phyloP scores from a whole-genome alignment of 768 basidiomycete species.

The Termitomyces sp. region DNA sequence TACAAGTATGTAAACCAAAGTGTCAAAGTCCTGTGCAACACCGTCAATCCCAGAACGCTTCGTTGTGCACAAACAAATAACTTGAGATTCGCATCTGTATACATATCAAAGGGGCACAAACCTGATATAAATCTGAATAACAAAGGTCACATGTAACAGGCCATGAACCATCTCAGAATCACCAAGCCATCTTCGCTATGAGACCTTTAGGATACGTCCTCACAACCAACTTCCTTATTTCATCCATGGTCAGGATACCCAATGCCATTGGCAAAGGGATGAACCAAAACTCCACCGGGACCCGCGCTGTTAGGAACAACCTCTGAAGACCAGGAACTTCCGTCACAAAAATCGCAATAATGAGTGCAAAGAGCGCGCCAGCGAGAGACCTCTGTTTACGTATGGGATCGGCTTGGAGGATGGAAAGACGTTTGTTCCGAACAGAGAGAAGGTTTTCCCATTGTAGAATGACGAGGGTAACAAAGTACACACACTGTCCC shows the following conservation, averaged over 20 bases:
- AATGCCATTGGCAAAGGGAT: constrained; percentile 38
- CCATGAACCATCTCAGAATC: not conserved
- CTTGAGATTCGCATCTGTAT: too few relatives aligned
- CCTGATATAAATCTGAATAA: too few relatives aligned
- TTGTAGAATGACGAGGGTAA: constrained; percentile 42
- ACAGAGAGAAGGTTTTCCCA: constrained; percentile 35
- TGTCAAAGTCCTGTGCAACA: too few relatives aligned
- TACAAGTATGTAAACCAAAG: too few relatives aligned
- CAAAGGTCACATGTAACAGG: too few relatives aligned
- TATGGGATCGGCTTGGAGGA: constrained; percentile 36
- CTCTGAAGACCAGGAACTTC: constrained; percentile 37
- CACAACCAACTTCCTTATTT: constrained; percentile 38
- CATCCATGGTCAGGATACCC: constrained; percentile 35
- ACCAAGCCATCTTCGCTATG: constrained; percentile 13
- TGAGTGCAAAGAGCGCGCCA: constrained; percentile 18
- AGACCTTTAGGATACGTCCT: constrained; percentile 15
- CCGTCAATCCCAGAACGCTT: too few relatives aligned
- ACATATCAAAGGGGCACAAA: too few relatives aligned
- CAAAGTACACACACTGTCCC: constrained; percentile 31
- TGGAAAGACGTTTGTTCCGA: constrained; percentile 38
- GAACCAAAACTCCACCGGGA: constrained; percentile 43
- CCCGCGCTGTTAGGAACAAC: constrained; percentile 36
- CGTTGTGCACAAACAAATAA: too few relatives aligned
- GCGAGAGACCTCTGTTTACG: constrained; percentile 36
- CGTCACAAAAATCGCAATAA: constrained; percentile 36